phyloP scores from a whole-genome alignment of 257 asterid genomes.

The Ajuga chamaepitys region DNA sequence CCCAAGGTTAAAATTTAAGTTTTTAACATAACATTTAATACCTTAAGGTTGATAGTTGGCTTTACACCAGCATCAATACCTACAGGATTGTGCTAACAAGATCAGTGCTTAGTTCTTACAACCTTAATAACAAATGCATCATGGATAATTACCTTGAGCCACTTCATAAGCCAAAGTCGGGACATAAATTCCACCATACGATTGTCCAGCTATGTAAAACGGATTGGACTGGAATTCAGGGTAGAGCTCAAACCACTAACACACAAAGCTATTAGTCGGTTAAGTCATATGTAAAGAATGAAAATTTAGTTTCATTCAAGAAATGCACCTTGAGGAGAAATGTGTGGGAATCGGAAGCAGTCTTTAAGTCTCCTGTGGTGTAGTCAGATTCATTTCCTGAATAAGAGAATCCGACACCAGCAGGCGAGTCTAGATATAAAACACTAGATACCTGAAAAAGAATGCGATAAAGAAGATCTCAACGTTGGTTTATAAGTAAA shows the following conservation, averaged over 20 bases:
- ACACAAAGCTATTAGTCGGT: background rate
- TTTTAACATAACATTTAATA: constrained; percentile 5
- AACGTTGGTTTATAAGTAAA: background rate
- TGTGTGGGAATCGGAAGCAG: constrained; percentile 71
- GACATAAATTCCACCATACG: constrained; percentile 87
- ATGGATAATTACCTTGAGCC: constrained; percentile 50
- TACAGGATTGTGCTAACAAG: constrained; percentile 16
- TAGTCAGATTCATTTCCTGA: constrained; percentile 66
- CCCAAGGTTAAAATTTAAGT: background rate
- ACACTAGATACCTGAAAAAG: constrained; percentile 63
- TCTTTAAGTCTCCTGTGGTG: constrained; percentile 66
- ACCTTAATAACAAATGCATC: background rate
- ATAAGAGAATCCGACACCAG: constrained; percentile 90
- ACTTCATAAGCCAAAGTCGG: constrained; percentile 87
- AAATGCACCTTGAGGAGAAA: constrained; percentile 77
- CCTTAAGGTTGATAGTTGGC: constrained; percentile 82
- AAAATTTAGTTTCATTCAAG: background rate
- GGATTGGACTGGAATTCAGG: constrained; percentile 69
- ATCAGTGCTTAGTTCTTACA: background rate
- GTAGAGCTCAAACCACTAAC: constrained; percentile 88
- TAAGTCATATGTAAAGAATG: background rate
- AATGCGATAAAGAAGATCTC: background rate
- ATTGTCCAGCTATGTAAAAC: constrained; percentile 79
- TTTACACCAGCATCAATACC: constrained; percentile 66
- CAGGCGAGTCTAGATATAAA: constrained; percentile 83